A percentile compares a stretch with the other conserved stretches of the same genome.
These are phyloP conservation scores for Hymenoscyphus linearis DNA, from an alignment of 2,329 filamentous ascomycete species.

Conservation along the genomic window DNA sequence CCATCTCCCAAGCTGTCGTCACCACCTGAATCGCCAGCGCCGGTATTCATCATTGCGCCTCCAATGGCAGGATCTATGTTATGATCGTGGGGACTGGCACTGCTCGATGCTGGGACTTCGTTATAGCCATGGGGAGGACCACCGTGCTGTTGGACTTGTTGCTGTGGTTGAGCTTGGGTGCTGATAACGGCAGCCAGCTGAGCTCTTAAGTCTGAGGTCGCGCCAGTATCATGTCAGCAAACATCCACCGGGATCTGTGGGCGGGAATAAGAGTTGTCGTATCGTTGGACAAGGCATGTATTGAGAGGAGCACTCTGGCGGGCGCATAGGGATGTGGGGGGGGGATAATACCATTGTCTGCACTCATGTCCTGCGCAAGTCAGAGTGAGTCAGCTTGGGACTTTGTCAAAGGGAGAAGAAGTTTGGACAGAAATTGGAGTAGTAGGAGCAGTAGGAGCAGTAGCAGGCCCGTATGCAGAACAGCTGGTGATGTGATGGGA, in stretches of 20 bases:
- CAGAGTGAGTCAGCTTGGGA: slow-evolving; percentile 27
- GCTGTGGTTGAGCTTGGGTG: slow-evolving; percentile 19
- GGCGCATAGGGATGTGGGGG: slow-evolving; percentile 7
- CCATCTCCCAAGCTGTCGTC: slow-evolving; percentile 40
- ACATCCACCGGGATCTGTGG: slow-evolving; percentile 7
- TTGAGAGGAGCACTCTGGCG: neutral
- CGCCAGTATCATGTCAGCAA: slow-evolving; percentile 30
- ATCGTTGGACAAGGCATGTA: neutral
- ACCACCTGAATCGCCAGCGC: slow-evolving; percentile 28
- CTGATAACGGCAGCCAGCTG: slow-evolving; percentile 32
- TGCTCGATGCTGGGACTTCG: slow-evolving; percentile 29
- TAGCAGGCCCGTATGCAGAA: neutral
- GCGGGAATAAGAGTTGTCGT: neutral
- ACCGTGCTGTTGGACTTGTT: slow-evolving; percentile 13
- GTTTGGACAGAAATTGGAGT: slow-evolving; percentile 1
- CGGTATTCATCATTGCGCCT: slow-evolving; percentile 24
- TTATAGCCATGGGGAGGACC: slow-evolving; percentile 30
- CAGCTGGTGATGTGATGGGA: slow-evolving; percentile 1
- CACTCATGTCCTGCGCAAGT: slow-evolving; percentile 28
- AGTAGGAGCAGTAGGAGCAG: neutral
- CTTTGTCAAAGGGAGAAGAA: slow-evolving; percentile 2
- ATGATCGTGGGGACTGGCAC: slow-evolving; percentile 30
- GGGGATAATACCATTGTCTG: slow-evolving; percentile 26
- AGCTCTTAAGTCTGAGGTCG: slow-evolving; percentile 32
- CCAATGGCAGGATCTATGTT: slow-evolving; percentile 35